Base-by-base conservation (phyloP, 2,329 filamentous ascomycete genomes). In the Beauveria sp. region DNA sequence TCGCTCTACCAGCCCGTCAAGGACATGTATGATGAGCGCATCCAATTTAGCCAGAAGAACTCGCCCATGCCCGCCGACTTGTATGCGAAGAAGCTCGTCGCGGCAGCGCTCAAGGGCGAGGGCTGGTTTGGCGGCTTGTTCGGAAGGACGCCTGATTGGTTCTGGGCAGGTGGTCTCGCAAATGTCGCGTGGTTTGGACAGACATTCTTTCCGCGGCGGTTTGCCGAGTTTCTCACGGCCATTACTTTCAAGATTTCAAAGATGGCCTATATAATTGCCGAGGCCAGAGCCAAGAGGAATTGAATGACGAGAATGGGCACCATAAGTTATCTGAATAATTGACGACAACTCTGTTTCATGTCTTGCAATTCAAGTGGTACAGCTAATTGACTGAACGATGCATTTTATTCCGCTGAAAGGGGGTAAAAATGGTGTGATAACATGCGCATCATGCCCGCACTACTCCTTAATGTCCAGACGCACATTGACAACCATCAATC, bases 21-120 rank as follows among this genome's bases (percentile, higher is more conserved):
- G 53, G 76, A 80, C 31, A 64, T 82, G 20, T 83, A 81, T 67
- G 71, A 78, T 66, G 70, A 72, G 64, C 72, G 80, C 1, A 70
- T 82, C 62, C 74, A 71, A 0, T 84, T 79, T 55, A 80, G 77
- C 63, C 81, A 83, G 74, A 77, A 72, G 2, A 76, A 74, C 34
- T 68, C 71, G 0, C 80, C 80, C 2, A 72, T 82, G 67, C 70
- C 72, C 20, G 79, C 79, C 0, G 69, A 73, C 18, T 68, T 58
- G 0, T 83, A 79, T 65, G 79, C 81, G 0, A 61, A 65, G 40
- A 72, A 72, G 59, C 64, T 84, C 3, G 81, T 81, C 3, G 62
- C 57, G 0, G 72, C 75, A n/a, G 79, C 79, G 3, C 69, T 83
- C 14, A 71, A 65, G 62, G 74, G 75, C 1, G 73, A 76, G 63